Evolutionary conservation across 371 early-diverging fungal genomes (phyloP).

Genomic region (Mucor racemosus): DNA sequence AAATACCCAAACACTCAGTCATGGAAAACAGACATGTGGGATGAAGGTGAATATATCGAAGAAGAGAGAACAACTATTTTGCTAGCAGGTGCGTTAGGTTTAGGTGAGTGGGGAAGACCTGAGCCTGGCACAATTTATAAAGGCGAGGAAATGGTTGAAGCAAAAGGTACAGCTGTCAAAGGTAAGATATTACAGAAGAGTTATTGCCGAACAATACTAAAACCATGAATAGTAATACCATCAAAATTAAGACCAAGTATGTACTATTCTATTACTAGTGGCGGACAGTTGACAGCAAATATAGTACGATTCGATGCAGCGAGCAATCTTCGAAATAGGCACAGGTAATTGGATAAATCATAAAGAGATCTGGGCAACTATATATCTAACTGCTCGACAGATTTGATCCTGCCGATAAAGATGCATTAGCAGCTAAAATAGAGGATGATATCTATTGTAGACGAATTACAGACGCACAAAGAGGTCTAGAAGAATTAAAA

Average conservation of each 20-base stretch:
- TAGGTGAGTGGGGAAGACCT: slow-evolving; percentile 43
- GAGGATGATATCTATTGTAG: slow-evolving; percentile 39
- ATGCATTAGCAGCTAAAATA: slow-evolving; percentile 29
- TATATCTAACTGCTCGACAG: neutral
- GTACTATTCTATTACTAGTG: slow-evolving; percentile 38
- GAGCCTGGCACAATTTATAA: slow-evolving; percentile 29
- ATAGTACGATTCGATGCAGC: slow-evolving; percentile 30
- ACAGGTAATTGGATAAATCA: slow-evolving; percentile 13
- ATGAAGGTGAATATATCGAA: slow-evolving; percentile 9
- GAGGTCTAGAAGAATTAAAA: slow-evolving; percentile 28
- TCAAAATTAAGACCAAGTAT: slow-evolving; percentile 30
- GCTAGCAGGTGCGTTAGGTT: slow-evolving; percentile 30
- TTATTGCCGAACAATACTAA: too few relatives aligned
- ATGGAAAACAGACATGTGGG: slow-evolving; percentile 10
- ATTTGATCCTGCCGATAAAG: slow-evolving; percentile 22
- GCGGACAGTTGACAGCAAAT: slow-evolving; percentile 40
- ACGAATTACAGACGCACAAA: slow-evolving; percentile 24
- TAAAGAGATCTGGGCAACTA: too few relatives aligned
- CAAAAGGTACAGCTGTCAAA: slow-evolving; percentile 33
- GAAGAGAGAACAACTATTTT: slow-evolving; percentile 23
- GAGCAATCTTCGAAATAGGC: slow-evolving; percentile 23
- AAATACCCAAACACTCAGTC: slow-evolving; percentile 3
- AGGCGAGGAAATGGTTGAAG: slow-evolving; percentile 30
- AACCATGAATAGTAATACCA: slow-evolving; percentile 14
- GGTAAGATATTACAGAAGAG: slow-evolving; percentile 13